These are phyloP conservation scores for Phytophthora hybrid DNA, from an alignment of 352 stramenopile genomes.

Conservation along the genomic window DNA sequence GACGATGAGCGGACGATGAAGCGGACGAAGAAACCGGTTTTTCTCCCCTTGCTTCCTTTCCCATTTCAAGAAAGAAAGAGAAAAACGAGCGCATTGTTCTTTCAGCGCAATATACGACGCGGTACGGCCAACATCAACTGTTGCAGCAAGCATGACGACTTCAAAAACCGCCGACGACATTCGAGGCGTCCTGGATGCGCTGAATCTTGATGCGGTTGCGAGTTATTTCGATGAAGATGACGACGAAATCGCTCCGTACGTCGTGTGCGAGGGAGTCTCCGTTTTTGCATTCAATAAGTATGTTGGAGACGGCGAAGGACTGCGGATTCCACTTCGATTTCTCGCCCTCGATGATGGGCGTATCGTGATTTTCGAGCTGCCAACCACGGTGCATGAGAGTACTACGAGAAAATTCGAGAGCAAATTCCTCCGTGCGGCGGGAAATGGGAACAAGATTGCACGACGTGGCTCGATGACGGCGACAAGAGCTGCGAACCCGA, in stretches of 20 bases:
- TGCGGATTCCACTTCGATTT: constrained; percentile 23
- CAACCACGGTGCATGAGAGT: constrained; percentile 19
- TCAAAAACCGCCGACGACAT: background rate
- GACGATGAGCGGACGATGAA: no score
- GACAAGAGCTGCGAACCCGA: constrained; percentile 3
- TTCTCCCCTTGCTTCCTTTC: no score
- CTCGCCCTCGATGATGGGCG: constrained; percentile 18
- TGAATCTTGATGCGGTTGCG: background rate
- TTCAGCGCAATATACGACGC: background rate
- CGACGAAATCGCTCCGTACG: background rate
- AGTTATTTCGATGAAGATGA: background rate
- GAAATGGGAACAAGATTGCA: constrained; percentile 17
- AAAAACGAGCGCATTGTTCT: background rate
- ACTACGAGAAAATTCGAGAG: constrained; percentile 1
- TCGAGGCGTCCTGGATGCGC: background rate
- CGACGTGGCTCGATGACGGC: constrained; percentile 13
- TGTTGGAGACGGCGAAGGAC: constrained; percentile 20
- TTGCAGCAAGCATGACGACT: background rate
- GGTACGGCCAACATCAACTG: background rate
- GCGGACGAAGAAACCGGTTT: no score
- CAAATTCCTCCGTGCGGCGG: constrained; percentile 13
- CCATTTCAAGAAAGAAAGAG: no score
- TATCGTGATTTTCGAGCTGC: constrained; percentile 23
- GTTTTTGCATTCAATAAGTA: background rate
- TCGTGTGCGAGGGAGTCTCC: background rate